Percentiles rank a stretch among this genome's conserved stretches.
These are phyloP conservation scores for Cutaneotrichosporon sp. DNA, from an alignment of 1,284 basidiomycete genomes.

Conservation along the genomic window DNA sequence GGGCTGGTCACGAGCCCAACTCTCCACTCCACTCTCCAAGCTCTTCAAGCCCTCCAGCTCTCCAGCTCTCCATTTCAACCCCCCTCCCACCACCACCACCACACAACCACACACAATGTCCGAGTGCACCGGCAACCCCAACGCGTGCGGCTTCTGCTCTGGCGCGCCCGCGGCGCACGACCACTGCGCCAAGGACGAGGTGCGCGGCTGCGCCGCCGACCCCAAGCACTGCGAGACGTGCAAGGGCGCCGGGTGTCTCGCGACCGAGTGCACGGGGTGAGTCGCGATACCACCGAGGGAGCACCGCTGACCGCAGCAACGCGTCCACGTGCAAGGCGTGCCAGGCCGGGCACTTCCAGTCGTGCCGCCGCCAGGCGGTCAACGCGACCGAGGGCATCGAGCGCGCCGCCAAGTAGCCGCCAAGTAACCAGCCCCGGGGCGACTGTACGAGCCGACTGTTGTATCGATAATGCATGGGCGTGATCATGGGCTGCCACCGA, in stretches of 20 bases:
- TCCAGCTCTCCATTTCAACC: not conserved
- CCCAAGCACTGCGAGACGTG: slow-evolving; percentile 41
- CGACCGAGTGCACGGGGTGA: slow-evolving; percentile 50
- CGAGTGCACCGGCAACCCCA: slow-evolving; percentile 48
- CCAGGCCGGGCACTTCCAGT: slow-evolving; percentile 37
- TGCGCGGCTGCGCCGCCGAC: slow-evolving; percentile 46
- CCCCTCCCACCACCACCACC: not conserved
- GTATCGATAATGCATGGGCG: slow-evolving; percentile 6
- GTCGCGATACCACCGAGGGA: too few species aligned
- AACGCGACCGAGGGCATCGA: slow-evolving; percentile 46
- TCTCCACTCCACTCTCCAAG: not conserved
- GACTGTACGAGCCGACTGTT: not conserved
- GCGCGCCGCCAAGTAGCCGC: slow-evolving; percentile 18
- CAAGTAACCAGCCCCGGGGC: not conserved
- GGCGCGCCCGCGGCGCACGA: slow-evolving; percentile 28
- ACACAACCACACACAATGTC: slow-evolving; percentile 16
- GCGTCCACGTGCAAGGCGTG: slow-evolving; percentile 47
- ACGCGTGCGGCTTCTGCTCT: slow-evolving; percentile 49
- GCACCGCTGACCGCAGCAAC: slow-evolving; percentile 32
- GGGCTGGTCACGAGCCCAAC: too few species aligned
- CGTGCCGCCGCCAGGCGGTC: slow-evolving; percentile 44
- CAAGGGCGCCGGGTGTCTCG: slow-evolving; percentile 46
- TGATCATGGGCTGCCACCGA: not conserved
- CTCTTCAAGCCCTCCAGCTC: not conserved
- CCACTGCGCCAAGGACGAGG: slow-evolving; percentile 46